Evolutionary conservation across 176 grass and related monocot species (phyloP).

Genomic region (Oryza rufipogon): DNA sequence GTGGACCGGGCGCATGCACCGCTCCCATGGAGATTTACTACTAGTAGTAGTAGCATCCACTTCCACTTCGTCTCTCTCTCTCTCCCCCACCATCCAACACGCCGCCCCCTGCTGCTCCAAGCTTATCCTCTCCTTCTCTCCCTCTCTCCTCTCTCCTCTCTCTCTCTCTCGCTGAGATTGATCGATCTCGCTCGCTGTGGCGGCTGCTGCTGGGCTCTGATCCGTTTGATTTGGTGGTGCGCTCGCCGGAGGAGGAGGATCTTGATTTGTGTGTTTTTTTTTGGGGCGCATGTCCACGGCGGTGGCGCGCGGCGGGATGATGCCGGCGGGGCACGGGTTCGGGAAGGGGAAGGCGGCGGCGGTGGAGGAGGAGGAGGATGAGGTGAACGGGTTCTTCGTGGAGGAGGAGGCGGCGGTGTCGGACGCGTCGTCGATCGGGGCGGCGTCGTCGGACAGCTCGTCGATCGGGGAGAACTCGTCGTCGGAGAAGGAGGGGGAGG

Average conservation of each 20-base stretch:
- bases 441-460: constrained; percentile 57
- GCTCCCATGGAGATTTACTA: background rate
- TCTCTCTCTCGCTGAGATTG: constrained; percentile 17
- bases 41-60: background rate
- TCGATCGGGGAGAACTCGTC: constrained; percentile 57
- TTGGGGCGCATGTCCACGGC: constrained; percentile 34
- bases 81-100: constrained; percentile 11
- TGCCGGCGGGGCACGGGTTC: constrained; percentile 43
- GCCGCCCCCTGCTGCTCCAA: background rate
- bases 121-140: constrained; percentile 37
- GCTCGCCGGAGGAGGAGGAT: background rate
- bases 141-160: background rate
- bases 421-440: constrained; percentile 51
- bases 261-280: background rate
- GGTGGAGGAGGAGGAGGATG: background rate
- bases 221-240: background rate
- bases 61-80: background rate
- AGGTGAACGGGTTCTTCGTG: constrained; percentile 26
- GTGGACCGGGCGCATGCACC: constrained; percentile 31
- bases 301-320: constrained; percentile 41
- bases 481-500: constrained; percentile 47
- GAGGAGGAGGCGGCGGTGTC: constrained; percentile 30
- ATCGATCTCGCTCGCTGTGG: background rate
- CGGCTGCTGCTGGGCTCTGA: constrained; percentile 6
- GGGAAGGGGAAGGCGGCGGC: constrained; percentile 25